These are phyloP conservation scores for Penicillium hordei DNA, from an alignment of 2,329 filamentous ascomycete species.

Conservation along the genomic window DNA sequence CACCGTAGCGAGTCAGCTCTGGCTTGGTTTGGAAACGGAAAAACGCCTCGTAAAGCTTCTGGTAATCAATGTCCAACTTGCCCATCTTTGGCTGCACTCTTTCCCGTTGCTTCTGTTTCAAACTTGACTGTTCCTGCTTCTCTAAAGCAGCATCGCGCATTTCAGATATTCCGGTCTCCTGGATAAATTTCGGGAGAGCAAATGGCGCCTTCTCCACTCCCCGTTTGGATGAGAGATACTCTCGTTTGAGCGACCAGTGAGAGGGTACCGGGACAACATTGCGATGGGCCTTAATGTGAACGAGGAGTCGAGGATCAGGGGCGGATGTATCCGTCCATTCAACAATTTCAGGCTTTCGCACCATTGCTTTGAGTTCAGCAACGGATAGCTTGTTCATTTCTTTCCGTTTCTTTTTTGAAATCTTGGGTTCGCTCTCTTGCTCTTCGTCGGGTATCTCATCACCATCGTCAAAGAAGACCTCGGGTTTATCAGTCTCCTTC, in stretches of 20 bases:
- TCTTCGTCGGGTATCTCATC: constrained; percentile 81
- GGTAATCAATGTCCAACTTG: constrained; percentile 96
- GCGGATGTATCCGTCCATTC: constrained; percentile 97
- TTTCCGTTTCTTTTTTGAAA: constrained; percentile 96
- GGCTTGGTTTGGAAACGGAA: constrained; percentile 98
- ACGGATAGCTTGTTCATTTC: constrained; percentile 88
- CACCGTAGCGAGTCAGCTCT: constrained; percentile 86
- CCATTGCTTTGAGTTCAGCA: constrained; percentile 89
- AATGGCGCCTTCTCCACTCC: constrained; percentile 96
- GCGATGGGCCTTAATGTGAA: constrained; percentile 91
- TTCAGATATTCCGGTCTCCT: constrained; percentile 94
- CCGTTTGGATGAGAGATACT: constrained; percentile 94
- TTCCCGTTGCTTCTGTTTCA: constrained; percentile 96
- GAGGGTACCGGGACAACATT: constrained; percentile 93
- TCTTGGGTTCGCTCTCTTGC: constrained; percentile 60
- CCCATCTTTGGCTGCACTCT: constrained; percentile 94
- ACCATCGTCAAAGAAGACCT: constrained; percentile 79
- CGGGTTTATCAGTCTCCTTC: constrained; percentile 74
- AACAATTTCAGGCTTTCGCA: constrained; percentile 87
- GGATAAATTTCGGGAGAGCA: constrained; percentile 90
- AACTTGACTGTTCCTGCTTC: constrained; percentile 85
- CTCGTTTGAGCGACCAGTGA: constrained; percentile 94
- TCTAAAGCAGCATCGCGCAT: constrained; percentile 97
- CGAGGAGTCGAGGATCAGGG: constrained; percentile 80
- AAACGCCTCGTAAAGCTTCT: constrained; percentile 97